Percentiles rank a stretch among this genome's conserved stretches.
These are phyloP conservation scores for Myxozyma monticola DNA, from an alignment of 805 yeast species.

Conservation along the genomic window DNA sequence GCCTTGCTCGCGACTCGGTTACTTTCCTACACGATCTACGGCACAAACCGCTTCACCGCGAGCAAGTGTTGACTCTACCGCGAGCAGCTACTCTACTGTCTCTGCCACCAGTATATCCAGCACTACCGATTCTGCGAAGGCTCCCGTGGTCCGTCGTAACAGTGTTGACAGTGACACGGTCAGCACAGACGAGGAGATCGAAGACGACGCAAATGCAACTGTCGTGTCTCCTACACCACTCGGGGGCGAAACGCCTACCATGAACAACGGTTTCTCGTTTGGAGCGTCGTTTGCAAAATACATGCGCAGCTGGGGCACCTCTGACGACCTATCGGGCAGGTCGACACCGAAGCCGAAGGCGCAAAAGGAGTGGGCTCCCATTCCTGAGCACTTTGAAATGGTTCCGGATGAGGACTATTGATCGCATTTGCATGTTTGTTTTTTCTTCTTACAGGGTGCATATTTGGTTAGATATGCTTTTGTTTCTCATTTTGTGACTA, in stretches of 20 bases:
- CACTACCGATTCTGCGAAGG: background rate
- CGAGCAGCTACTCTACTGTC: slow-evolving; percentile 1
- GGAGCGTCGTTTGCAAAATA: background rate
- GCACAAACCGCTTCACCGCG: slow-evolving; percentile 1
- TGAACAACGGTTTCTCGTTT: background rate
- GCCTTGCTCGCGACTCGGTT: slow-evolving; percentile 14
- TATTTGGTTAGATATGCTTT: background rate
- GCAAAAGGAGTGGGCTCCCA: too few relatives aligned
- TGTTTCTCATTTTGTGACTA: background rate
- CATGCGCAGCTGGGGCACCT: background rate
- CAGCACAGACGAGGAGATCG: background rate
- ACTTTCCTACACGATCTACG: slow-evolving; percentile 3
- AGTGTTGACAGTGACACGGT: background rate
- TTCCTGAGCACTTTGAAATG: slow-evolving; percentile 12
- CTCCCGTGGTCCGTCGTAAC: background rate
- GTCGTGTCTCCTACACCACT: background rate
- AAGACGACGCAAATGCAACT: background rate
- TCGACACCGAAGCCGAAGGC: background rate
- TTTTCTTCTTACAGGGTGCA: background rate
- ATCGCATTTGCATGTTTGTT: background rate
- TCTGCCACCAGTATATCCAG: background rate
- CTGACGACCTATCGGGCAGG: background rate
- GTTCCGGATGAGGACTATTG: slow-evolving; percentile 12
- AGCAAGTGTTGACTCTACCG: slow-evolving; percentile 9
- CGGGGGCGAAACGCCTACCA: background rate